Evolutionary conservation across 2,329 filamentous ascomycete species (phyloP).

Genomic region (Penicillium janthinellum): DNA sequence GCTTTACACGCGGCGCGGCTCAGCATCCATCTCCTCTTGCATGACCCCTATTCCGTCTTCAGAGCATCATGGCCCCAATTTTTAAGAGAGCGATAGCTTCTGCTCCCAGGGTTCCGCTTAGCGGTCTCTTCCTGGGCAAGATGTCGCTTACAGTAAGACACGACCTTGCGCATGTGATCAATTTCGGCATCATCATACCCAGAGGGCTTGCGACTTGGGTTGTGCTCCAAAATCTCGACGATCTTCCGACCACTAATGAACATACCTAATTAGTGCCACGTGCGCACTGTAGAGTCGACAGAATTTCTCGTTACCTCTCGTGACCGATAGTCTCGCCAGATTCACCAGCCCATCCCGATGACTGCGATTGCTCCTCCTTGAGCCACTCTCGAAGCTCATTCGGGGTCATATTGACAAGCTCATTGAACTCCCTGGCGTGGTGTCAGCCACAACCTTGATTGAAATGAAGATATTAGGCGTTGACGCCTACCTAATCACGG

Average conservation of each 20-base stretch:
- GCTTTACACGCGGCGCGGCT: too few relatives aligned
- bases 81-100: slow-evolving; percentile 61
- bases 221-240: slow-evolving; percentile 63
- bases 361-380: slow-evolving; percentile 58
- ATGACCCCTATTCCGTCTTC: slow-evolving; percentile 38
- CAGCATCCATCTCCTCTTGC: neutral
- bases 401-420: slow-evolving; percentile 66
- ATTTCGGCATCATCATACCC: slow-evolving; percentile 61
- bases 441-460: slow-evolving; percentile 28
- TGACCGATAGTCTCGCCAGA: slow-evolving; percentile 66
- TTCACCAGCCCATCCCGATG: slow-evolving; percentile 63
- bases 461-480: slow-evolving; percentile 21
- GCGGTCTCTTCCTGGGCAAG: slow-evolving; percentile 64
- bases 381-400: slow-evolving; percentile 65
- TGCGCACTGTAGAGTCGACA: too few relatives aligned
- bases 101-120: slow-evolving; percentile 59
- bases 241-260: slow-evolving; percentile 61
- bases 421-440: slow-evolving; percentile 60
- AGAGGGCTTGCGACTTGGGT: slow-evolving; percentile 58
- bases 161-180: slow-evolving; percentile 64
- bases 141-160: slow-evolving; percentile 67
- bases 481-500: slow-evolving; percentile 50
- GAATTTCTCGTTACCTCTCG: slow-evolving; percentile 46
- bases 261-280: too few relatives aligned
- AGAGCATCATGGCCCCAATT: slow-evolving; percentile 63